Base-by-base conservation (phyloP, 2,329 filamentous ascomycete genomes). In the Trichophaea hybrida region DNA sequence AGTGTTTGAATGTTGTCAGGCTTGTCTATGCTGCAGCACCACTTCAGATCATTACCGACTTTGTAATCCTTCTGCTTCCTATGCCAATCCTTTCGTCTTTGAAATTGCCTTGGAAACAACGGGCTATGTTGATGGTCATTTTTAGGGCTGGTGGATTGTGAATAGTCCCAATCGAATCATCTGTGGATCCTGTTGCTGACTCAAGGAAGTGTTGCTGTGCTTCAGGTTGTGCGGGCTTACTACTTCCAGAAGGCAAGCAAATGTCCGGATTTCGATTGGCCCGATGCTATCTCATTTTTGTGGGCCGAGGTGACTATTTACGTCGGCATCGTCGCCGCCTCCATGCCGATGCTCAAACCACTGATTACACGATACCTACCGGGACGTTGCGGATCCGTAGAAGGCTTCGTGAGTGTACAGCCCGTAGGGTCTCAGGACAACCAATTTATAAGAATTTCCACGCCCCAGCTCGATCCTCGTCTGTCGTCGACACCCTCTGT, bases 261-360 rank as follows among this genome's bases (percentile, higher is more conserved):
- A 55, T 70, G 73, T 2, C 68, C 71, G 1, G 75, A 81, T 60
- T 82, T 82, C 67, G 74, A 78, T 58, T 87, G 81, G 83, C 89
- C 91, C 69, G 86, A 87, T 0, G 88, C 87, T 0, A 74, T 89
- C 4, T 87, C 88, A 0, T 84, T 94, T 69, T 91, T 95, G 86
- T 97, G 90, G 91, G 91, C 86, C 13, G 86, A 85, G 10, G 82
- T 96, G 57, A 90, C 96, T 71, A 88, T 95, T 69, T 93, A 94
- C 65, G 77, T 94, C 1, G 90, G 88, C 15, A 89, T 96, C 67
- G 84, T 89, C 64, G 94, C 88, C 69, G 90, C 86, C 46, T 95
- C 89, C 68, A 86, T 96, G n/a, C 91, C 91, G 6, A 91, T 86
- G 0, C 74, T 96, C 63, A 96, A 96, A 70, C 90, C 91, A 1